A percentile compares a stretch with the other conserved stretches of the same genome.
These are phyloP conservation scores for Posidonia australis DNA, from an alignment of 106 monocot genomes.

Conservation along the genomic window DNA sequence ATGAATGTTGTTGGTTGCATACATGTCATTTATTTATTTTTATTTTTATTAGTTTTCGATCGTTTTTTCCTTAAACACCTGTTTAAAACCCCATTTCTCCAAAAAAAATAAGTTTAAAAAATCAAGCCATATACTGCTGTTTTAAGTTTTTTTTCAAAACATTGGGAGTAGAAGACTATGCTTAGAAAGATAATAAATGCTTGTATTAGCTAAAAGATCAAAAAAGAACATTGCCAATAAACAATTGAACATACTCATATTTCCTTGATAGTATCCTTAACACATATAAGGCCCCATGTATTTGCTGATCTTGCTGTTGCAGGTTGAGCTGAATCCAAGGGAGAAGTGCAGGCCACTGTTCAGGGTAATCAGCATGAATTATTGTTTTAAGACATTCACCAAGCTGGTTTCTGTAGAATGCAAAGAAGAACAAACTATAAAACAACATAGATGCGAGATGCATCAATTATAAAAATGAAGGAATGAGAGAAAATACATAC, in stretches of 20 bases:
- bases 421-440: constrained; percentile 1
- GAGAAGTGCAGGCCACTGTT: constrained; percentile 86
- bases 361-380: constrained; percentile 87
- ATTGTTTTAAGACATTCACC: constrained; percentile 96
- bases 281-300: constrained; percentile 86
- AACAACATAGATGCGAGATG: neutral
- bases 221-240: neutral
- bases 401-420: constrained; percentile 52
- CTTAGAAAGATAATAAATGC: neutral
- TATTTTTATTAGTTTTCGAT: too few species aligned
- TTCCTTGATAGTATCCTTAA: constrained; percentile 91
- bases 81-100: too few species aligned
- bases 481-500: neutral
- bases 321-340: constrained; percentile 71
- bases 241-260: constrained; percentile 69
- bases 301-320: constrained; percentile 76
- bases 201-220: neutral
- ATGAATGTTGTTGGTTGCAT: too few species aligned
- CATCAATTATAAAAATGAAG: neutral
- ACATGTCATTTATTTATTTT: too few species aligned
- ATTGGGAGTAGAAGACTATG: neutral
- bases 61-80: too few species aligned
- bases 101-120: too few species aligned
- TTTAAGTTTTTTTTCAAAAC: too few species aligned
- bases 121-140: too few species aligned